Base-by-base conservation (phyloP, 768 basidiomycete genomes). In the Mycena amicta region DNA sequence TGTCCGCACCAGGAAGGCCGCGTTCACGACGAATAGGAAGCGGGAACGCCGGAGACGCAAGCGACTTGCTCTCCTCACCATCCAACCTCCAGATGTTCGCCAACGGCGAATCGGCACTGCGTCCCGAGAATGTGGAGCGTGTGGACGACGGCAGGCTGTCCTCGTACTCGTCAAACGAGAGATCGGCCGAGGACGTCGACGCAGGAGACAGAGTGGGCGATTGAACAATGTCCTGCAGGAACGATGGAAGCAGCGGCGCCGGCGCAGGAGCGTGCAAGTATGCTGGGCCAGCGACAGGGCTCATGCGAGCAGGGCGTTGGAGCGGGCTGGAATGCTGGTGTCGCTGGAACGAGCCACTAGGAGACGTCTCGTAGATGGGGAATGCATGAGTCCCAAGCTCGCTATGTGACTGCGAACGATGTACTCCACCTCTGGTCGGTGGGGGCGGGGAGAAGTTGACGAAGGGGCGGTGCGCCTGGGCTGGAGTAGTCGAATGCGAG, bases 51-150 rank as follows among this genome's bases (percentile, higher is more conserved):
- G 56, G 15, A 8, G 15, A 15, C 6, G 22, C 15, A 4, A 86
- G 70, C 28, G 76, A 79, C 62, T 81, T 82, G 66, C 77, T 84
- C 71, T 92, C 89, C 65, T 89, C 87, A 20, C 86, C 86, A 57
- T 89, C 89, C 39, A 92, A 66, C 52, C 78, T 79, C 89, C 89
- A 92, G 55, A 92, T 92, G 59, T 83, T 89, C 8, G 72, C 73
- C 25, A 80, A 66, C 45, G 76, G 68, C 20, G 72, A 67, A 52
- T 76, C 66, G 33, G 28, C 40, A 69, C 65, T 61, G 59, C 65
- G 53, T 63, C 55, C 40, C 63, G 60, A 50, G 66, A 64, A 54
- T 59, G 67, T 49, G 70, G 73, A 56, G 67, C 68, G 58, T 59
- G 70, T 46, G 57, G 63, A 63, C 28, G 65, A 61, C 5, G 76